These are phyloP conservation scores for Yarrowia phangngaensis DNA, from an alignment of 805 yeast species.

Conservation along the genomic window DNA sequence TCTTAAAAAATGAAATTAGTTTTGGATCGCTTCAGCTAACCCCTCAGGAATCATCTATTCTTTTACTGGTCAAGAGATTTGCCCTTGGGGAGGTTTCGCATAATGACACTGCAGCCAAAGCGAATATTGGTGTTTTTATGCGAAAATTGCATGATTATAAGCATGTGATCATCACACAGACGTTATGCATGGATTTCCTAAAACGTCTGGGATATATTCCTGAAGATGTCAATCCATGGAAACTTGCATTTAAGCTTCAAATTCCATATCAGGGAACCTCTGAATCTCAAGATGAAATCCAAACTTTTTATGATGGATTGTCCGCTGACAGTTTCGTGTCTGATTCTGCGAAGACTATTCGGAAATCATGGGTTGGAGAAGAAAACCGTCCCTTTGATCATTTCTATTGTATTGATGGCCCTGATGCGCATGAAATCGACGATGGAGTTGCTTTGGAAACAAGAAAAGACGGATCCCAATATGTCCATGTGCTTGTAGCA, in stretches of 20 bases:
- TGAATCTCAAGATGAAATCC: constrained; percentile 11
- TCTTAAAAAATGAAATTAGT: not conserved
- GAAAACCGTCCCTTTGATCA: not conserved
- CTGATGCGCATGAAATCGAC: constrained; percentile 82
- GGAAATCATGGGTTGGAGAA: constrained; percentile 1
- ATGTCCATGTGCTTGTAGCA: constrained; percentile 71
- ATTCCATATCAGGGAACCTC: constrained; percentile 17
- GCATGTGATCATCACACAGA: not conserved
- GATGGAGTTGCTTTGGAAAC: constrained; percentile 72
- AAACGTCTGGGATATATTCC: constrained; percentile 13
- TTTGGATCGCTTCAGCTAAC: not conserved
- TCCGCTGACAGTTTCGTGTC: not conserved
- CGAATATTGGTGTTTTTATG: constrained; percentile 27
- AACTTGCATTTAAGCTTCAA: constrained; percentile 4
- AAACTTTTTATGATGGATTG: constrained; percentile 2
- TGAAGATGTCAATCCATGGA: constrained; percentile 11
- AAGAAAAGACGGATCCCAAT: constrained; percentile 32
- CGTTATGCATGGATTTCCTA: constrained; percentile 8
- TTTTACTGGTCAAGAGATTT: constrained; percentile 28
- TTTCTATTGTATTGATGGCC: constrained; percentile 78
- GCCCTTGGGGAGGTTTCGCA: constrained; percentile 31
- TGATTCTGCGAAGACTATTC: not conserved
- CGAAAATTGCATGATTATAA: not conserved
- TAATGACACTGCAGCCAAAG: constrained; percentile 28
- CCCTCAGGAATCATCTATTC: constrained; percentile 2